Percentiles rank a stretch among this genome's conserved stretches.
Evolutionary conservation across 2,329 filamentous ascomycete genomes (phyloP).

Genomic region (Trichothecium roseum): DNA sequence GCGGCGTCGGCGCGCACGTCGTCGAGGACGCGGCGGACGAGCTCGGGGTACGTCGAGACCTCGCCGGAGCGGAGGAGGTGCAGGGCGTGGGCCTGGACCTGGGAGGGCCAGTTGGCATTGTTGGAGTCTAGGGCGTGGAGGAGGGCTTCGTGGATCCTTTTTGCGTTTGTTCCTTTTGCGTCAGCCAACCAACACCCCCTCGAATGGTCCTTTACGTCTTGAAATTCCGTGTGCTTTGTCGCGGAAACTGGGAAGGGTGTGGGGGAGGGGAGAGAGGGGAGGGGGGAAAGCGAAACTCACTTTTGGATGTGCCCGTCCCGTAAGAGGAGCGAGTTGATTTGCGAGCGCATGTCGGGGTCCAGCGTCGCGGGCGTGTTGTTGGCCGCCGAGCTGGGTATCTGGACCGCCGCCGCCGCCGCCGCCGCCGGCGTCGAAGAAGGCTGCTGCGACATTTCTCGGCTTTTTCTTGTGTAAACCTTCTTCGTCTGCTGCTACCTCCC

Average conservation of each 20-base stretch:
- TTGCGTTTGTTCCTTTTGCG: neutral
- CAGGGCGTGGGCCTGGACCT: slow-evolving; percentile 49
- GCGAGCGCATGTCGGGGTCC: slow-evolving; percentile 50
- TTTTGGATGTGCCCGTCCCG: slow-evolving; percentile 48
- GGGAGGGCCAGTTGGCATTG: slow-evolving; percentile 51
- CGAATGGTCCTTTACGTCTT: slow-evolving; percentile 3
- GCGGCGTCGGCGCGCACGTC: slow-evolving; percentile 44
- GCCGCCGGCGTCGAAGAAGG: too few relatives aligned
- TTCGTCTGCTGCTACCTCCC: neutral
- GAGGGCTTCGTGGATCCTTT: slow-evolving; percentile 53
- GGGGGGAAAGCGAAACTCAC: slow-evolving; percentile 24
- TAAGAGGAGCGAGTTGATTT: slow-evolving; percentile 50
- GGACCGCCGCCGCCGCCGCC: slow-evolving; percentile 51
- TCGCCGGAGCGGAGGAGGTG: slow-evolving; percentile 50
- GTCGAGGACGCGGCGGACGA: slow-evolving; percentile 49
- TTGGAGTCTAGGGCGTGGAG: slow-evolving; percentile 52
- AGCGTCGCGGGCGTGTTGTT: slow-evolving; percentile 50
- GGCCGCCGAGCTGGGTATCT: slow-evolving; percentile 48
- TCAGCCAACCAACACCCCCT: neutral
- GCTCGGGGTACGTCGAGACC: slow-evolving; percentile 48
- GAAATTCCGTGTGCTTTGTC: neutral
- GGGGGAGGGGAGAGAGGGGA: neutral
- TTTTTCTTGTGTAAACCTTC: neutral
- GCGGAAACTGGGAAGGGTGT: neutral
- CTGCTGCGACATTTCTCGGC: slow-evolving; percentile 38